phyloP scores from a whole-genome alignment of 2,329 filamentous ascomycete species.

The Stemphylium vesicarium region DNA sequence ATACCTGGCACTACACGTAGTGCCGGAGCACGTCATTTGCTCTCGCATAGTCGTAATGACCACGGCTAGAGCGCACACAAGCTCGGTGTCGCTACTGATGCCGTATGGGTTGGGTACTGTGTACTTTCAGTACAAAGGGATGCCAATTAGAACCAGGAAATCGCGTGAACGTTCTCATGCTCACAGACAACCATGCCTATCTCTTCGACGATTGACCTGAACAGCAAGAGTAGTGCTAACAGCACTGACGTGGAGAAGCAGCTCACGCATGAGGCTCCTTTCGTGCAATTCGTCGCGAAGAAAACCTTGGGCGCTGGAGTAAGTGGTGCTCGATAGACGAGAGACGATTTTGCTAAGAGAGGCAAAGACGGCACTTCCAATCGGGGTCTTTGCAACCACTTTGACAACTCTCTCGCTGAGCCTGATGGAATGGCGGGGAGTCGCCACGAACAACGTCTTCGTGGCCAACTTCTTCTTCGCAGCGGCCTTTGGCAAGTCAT shows the following conservation, averaged over 20 bases:
- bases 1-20: background rate
- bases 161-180: background rate
- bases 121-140: background rate
- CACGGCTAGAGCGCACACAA: background rate
- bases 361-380: conserved; percentile 56
- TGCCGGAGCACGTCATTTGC: conserved; percentile 5
- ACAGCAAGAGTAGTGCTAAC: conserved; percentile 8
- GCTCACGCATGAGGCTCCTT: conserved; percentile 6
- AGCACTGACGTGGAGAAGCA: conserved; percentile 26
- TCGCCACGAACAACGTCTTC: conserved; percentile 59
- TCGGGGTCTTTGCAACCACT: conserved; percentile 62
- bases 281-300: background rate
- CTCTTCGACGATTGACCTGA: background rate
- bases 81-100: background rate
- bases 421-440: conserved; percentile 63
- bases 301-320: conserved; percentile 25
- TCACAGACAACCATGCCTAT: background rate
- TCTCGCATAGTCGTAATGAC: background rate
- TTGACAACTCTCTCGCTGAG: conserved; percentile 60
- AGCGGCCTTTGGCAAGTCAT: conserved; percentile 53
- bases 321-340: background rate
- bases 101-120: background rate
- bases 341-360: background rate
- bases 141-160: background rate
- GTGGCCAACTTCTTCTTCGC: conserved; percentile 63